A percentile compares a stretch with the other conserved stretches of the same genome.
These are phyloP conservation scores for Epichloe hybrida DNA, from an alignment of 2,329 filamentous ascomycete species.

Conservation along the genomic window DNA sequence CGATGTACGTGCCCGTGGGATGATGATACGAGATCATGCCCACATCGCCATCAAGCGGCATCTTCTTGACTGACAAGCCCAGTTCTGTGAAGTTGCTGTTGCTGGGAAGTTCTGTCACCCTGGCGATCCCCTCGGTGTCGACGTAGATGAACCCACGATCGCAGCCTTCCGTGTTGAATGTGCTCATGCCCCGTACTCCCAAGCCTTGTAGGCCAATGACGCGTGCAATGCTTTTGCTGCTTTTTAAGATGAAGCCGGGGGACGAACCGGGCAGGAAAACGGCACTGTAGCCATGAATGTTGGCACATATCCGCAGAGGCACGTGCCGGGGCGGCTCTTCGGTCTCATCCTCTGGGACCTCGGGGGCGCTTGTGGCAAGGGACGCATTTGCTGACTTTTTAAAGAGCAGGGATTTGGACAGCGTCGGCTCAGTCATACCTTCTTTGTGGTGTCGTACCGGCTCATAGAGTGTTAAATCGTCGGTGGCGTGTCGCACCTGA, in stretches of 20 bases:
- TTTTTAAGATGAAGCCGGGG: slow-evolving; percentile 68
- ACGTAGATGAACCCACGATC: slow-evolving; percentile 74
- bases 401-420: slow-evolving; percentile 54
- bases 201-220: slow-evolving; percentile 59
- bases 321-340: slow-evolving; percentile 32
- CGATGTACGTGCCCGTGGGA: slow-evolving; percentile 59
- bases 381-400: slow-evolving; percentile 58
- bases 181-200: slow-evolving; percentile 56
- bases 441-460: slow-evolving; percentile 44
- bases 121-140: slow-evolving; percentile 56
- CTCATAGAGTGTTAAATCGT: slow-evolving; percentile 80
- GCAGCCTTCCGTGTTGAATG: slow-evolving; percentile 65
- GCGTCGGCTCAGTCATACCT: slow-evolving; percentile 22
- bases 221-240: slow-evolving; percentile 61
- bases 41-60: slow-evolving; percentile 57
- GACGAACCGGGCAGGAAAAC: slow-evolving; percentile 73
- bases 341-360: slow-evolving; percentile 36
- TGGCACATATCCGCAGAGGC: slow-evolving; percentile 43
- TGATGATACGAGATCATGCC: slow-evolving; percentile 65
- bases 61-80: slow-evolving; percentile 60
- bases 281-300: slow-evolving; percentile 64
- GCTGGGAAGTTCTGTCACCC: slow-evolving; percentile 57
- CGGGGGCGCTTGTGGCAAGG: slow-evolving; percentile 43
- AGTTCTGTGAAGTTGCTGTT: slow-evolving; percentile 59
- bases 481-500: slow-evolving; percentile 57